Base-by-base conservation (phyloP, 306 rosid species). In the Prunus padus region DNA sequence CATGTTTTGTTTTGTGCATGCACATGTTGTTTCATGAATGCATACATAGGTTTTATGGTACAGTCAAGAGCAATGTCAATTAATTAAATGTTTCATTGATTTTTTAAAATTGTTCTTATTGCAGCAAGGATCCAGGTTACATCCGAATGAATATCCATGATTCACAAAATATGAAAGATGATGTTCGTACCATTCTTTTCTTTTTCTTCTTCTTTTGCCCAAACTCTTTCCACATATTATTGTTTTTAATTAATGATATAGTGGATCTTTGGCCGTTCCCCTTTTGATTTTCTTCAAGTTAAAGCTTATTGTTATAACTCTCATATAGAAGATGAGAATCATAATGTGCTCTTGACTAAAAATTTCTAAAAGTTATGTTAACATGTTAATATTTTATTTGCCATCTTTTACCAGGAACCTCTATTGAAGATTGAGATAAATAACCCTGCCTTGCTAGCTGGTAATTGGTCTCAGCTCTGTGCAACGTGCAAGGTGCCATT, bases 71-170 rank as follows among this genome's bases (percentile, higher is more conserved):
- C 37, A 33, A 15, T 55, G 52, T 28, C 46, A 11, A 26, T 59
- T 30, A 67, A 26, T 16, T 28, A 61, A 28, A 14, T 42, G 16
- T 31, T 70, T 47, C 10, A 19, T 46, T 81, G 28, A 26, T 26
- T 73, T 69, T 37, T 28, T 28, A 16, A 13, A 37, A 73, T 69
- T 72, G 57, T 47, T 70, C 69, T 37, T 69, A 52, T 84, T 68
- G 86, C 96, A 96, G 99, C 84, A 96, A 92, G 82, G 98, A 96
- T 89, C 99, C 99, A 23, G 99, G 99, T 87, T 96, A 72, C 88
- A 85, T 96, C 90, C 82, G 85, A 77, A 77, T 88, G 87, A 83
- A 85, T 72, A 70, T 74, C 81, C 87, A 81, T 69, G 97, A 86
- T 82, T 63, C 91, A 46, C 86, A 85, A 75, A 89, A 82, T 73